phyloP scores from a whole-genome alignment of 2,329 filamentous ascomycete genomes.

The Leptographium lundbergii region DNA sequence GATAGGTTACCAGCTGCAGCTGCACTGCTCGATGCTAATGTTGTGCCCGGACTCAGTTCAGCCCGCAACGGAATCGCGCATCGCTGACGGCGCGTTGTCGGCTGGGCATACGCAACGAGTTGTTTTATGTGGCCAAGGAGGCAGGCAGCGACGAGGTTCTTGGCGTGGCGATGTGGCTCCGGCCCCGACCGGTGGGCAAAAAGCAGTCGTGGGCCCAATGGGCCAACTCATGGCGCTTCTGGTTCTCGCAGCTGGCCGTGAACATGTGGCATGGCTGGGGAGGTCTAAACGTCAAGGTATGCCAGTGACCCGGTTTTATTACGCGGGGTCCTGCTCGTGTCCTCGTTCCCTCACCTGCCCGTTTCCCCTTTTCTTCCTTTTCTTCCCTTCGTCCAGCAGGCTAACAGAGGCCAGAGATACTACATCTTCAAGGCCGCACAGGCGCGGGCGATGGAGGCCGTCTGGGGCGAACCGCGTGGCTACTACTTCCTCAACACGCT shows the following conservation, averaged over 20 bases:
- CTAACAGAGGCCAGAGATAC: slow-evolving; percentile 35
- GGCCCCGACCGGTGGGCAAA: slow-evolving; percentile 30
- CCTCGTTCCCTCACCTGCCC: too few relatives aligned
- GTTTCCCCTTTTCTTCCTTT: too few relatives aligned
- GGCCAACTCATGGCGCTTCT: slow-evolving; percentile 52
- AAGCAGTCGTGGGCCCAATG: slow-evolving; percentile 46
- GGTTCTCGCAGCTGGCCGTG: slow-evolving; percentile 51
- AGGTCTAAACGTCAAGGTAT: slow-evolving; percentile 48
- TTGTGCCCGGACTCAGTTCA: not conserved
- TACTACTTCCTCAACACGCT: slow-evolving; percentile 72
- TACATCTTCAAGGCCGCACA: slow-evolving; percentile 62
- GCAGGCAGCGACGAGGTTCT: slow-evolving; percentile 40
- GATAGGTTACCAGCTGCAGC: not conserved
- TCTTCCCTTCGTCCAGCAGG: not conserved
- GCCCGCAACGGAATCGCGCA: slow-evolving; percentile 37
- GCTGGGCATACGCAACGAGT: slow-evolving; percentile 57
- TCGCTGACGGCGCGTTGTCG: slow-evolving; percentile 53
- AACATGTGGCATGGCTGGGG: slow-evolving; percentile 58
- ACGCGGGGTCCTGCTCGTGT: too few relatives aligned
- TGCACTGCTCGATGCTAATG: not conserved
- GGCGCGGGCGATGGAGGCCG: slow-evolving; percentile 41
- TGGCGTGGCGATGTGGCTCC: slow-evolving; percentile 62
- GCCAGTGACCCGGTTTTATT: not conserved
- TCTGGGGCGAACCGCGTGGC: slow-evolving; percentile 54
- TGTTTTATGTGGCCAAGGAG: slow-evolving; percentile 60